Evolutionary conservation across 2,329 filamentous ascomycete species (phyloP), one percentile per base, ranked within the genome.

Genomic region (Salinomyces thailandicus): DNA sequence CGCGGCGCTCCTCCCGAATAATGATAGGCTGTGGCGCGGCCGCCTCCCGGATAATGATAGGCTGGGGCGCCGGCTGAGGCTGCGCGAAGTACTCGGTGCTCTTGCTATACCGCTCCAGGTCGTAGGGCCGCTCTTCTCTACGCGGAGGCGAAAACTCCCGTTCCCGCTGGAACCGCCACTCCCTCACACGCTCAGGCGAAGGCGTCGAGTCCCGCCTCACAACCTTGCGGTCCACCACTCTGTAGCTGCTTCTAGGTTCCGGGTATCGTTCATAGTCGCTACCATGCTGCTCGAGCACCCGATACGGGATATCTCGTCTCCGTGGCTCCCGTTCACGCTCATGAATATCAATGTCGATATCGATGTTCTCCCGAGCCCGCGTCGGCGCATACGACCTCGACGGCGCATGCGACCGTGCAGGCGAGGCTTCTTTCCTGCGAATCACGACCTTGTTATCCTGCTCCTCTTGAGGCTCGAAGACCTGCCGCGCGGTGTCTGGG

Each of bases 41-140:
- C 19, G 48, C 45, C 58, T 73, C 66, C 44, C 68, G 63, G 50
- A 73, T 65, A 44, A 75, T 73, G 59, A 77, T 70, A 40, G 67
- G 65, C 49, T 70, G 63, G 19, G 62, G 63, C 9, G 61, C 61
- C 33, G 64, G 62, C 46, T 60, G 60, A 5, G 67, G 67, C 36
- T 63, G 64, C 38, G 61, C 60, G 50, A 67, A 73, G 48, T 64
- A 65, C 44, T 75, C 71, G 33, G 68, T 65, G 37, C 67, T 69
- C 45, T 67, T 66, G 41, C 67, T 68, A 51, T 72, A 72, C 34
- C 60, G 61, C 50, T 69, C 66, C 17, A 72, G 56, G 39, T 68
- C 64, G 45, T 63, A 64, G 2, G 58, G 61, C 20, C 50, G 46
- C 61, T 52, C 63, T 19, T 20, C 13, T n/a, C 39, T 35, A 11